These are phyloP conservation scores for Poronia punctata DNA, from an alignment of 495 filamentous ascomycete species.

Conservation along the genomic window DNA sequence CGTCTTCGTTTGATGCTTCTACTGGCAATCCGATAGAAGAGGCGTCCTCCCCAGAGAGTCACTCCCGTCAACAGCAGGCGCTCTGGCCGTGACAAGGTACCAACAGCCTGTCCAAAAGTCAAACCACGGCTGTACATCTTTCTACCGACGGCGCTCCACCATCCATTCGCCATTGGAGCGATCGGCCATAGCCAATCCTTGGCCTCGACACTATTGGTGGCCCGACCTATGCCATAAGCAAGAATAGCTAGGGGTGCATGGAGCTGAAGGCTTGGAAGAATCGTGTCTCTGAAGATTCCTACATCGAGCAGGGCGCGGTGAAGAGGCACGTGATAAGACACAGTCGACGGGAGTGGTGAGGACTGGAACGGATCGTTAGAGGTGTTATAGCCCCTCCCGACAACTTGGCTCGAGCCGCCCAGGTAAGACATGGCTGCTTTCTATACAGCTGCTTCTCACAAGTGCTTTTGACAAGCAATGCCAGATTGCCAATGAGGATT, in stretches of 20 bases:
- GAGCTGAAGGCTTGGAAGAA: conserved; percentile 42
- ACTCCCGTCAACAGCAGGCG: conserved; percentile 46
- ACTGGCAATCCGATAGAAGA: conserved; percentile 45
- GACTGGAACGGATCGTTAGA: not conserved
- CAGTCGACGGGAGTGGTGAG: conserved; percentile 5
- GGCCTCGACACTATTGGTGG: conserved; percentile 44
- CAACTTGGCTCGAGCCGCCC: not conserved
- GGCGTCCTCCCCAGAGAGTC: conserved; percentile 47
- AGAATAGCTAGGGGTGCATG: conserved; percentile 39
- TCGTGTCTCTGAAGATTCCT: conserved; percentile 45
- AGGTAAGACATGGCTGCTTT: conserved; percentile 5
- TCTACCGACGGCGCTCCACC: conserved; percentile 50
- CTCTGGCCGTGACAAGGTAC: conserved; percentile 40
- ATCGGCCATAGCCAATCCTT: conserved; percentile 55
- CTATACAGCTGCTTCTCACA: no score
- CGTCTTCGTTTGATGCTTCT: conserved; percentile 26
- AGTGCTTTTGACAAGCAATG: no score
- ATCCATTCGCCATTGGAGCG: conserved; percentile 48
- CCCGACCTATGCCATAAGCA: conserved; percentile 39
- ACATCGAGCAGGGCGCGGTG: conserved; percentile 30
- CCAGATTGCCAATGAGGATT: no score
- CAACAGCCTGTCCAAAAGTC: conserved; percentile 35
- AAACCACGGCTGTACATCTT: conserved; percentile 33
- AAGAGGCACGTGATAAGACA: conserved; percentile 16
- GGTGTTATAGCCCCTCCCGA: not conserved